phyloP scores from a whole-genome alignment of 225 moss, liverwort and hornwort species.

The Straminergon stramineum region DNA sequence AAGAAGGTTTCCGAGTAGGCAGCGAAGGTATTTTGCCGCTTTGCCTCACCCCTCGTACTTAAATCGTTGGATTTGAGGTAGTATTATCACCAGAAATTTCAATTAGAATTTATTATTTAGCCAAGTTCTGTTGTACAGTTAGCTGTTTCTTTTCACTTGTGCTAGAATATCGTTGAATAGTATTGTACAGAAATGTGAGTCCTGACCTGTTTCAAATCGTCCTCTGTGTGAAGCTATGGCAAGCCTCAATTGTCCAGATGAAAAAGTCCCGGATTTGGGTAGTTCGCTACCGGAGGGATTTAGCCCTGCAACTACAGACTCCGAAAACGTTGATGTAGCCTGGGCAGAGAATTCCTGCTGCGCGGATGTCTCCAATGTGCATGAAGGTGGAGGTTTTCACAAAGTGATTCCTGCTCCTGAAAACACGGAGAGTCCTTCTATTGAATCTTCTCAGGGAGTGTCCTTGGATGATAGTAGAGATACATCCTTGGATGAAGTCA shows the following conservation, averaged over 20 bases:
- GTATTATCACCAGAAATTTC: neutral
- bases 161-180: neutral
- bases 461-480: constrained; percentile 2
- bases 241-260: constrained; percentile 3
- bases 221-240: constrained; percentile 13
- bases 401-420: constrained; percentile 11
- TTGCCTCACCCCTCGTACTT: neutral
- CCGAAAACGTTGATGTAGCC: constrained; percentile 36
- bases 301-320: constrained; percentile 56
- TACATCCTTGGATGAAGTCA: neutral
- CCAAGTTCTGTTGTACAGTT: neutral
- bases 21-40: constrained; percentile 5
- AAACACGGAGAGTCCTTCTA: constrained; percentile 1
- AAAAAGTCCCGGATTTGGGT: constrained; percentile 22
- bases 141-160: neutral
- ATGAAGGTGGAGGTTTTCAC: constrained; percentile 2
- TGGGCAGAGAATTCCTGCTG: constrained; percentile 39
- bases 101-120: neutral
- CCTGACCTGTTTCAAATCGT: neutral
- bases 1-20: neutral
- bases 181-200: neutral
- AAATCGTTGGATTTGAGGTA: neutral
- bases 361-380: constrained; percentile 12
- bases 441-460: constrained; percentile 3
- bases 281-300: constrained; percentile 45